A percentile compares a stretch with the other conserved stretches of the same genome.
phyloP scores from a whole-genome alignment of 2,329 filamentous ascomycete species.

The Elsinoe arachidis region DNA sequence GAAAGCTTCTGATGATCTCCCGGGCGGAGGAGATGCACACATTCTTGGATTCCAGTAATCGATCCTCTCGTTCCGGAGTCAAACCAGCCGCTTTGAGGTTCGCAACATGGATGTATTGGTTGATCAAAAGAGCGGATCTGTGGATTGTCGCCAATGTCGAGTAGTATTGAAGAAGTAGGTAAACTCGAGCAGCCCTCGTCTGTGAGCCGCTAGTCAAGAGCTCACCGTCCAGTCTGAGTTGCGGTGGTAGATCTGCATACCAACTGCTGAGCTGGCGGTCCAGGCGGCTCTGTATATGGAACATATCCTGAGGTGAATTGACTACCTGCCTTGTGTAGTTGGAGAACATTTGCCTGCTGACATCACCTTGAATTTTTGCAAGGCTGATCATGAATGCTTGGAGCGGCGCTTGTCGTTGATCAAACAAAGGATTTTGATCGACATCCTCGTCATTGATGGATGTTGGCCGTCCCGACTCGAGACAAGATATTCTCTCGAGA shows the following conservation, averaged over 20 bases:
- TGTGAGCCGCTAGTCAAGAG: neutral
- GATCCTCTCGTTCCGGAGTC: neutral
- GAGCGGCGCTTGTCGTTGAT: neutral
- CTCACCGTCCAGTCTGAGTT: neutral
- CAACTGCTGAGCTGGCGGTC: neutral
- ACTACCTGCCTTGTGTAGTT: neutral
- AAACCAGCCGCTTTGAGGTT: neutral
- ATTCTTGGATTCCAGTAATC: neutral
- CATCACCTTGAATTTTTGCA: constrained; percentile 3
- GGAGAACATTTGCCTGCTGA: neutral
- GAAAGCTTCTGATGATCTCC: neutral
- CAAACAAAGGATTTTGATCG: neutral
- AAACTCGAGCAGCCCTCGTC: neutral
- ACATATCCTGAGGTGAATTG: constrained; percentile 3
- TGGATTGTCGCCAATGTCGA: neutral
- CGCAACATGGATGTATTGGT: neutral
- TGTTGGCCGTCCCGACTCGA: neutral
- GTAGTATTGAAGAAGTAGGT: neutral
- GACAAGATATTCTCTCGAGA: neutral
- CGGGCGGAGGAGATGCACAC: neutral
- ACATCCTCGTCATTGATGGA: constrained; percentile 4
- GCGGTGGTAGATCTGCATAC: neutral
- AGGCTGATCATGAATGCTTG: neutral
- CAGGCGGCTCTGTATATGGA: neutral
- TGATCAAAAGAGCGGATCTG: neutral